A percentile compares a stretch with the other conserved stretches of the same genome.
These are phyloP conservation scores for Candolleomyces efflorescens DNA, from an alignment of 768 basidiomycete genomes.

Conservation along the genomic window DNA sequence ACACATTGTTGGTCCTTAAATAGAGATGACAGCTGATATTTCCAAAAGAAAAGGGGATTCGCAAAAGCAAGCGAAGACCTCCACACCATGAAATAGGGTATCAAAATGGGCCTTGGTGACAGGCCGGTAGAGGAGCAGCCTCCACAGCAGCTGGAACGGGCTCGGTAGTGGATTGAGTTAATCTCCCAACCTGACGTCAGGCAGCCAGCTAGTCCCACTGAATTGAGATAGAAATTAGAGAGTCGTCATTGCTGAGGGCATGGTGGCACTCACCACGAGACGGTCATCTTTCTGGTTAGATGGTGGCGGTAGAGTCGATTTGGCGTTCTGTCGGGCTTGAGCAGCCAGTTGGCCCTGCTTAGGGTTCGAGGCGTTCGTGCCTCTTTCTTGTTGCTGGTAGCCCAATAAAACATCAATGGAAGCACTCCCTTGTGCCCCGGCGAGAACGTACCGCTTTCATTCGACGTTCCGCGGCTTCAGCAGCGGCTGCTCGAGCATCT, in stretches of 20 bases:
- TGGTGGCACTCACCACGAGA: slow-evolving; percentile 34
- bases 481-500: slow-evolving; percentile 52
- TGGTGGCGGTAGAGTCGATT: slow-evolving; percentile 24
- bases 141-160: not conserved
- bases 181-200: not conserved
- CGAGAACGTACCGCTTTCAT: slow-evolving; percentile 46
- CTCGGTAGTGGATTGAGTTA: not conserved
- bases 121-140: not conserved
- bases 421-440: slow-evolving; percentile 10
- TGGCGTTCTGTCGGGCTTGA: slow-evolving; percentile 33
- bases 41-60: no score
- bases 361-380: slow-evolving; percentile 40
- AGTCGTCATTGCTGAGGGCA: not conserved
- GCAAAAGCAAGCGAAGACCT: no score
- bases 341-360: slow-evolving; percentile 44
- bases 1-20: no score
- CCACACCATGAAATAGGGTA: not conserved
- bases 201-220: slow-evolving; percentile 12
- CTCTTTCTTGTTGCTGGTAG: slow-evolving; percentile 39
- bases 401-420: no score
- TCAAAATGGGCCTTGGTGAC: not conserved
- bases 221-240: not conserved
- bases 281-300: slow-evolving; percentile 28
- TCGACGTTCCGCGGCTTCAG: slow-evolving; percentile 60
- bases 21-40: no score